Percentiles rank a stretch among this genome's conserved stretches.
Evolutionary conservation across 495 filamentous ascomycete species (phyloP).

Genomic region (Aspergillus ellipticus): DNA sequence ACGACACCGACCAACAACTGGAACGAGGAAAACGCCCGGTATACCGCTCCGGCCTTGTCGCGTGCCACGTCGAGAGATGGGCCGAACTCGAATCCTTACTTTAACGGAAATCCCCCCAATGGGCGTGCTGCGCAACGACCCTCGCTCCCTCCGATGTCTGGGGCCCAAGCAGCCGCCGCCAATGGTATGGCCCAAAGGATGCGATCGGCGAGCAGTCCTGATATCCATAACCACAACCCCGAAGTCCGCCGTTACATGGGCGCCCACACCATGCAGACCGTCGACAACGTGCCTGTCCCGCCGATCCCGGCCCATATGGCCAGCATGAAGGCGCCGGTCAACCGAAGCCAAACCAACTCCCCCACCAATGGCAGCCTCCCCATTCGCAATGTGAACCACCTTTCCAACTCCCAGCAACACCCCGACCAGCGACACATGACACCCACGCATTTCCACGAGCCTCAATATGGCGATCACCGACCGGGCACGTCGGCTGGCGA

Average conservation of each 20-base stretch:
- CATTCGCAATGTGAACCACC: constrained; percentile 28
- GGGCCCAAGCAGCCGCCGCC: constrained; percentile 52
- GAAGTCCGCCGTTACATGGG: constrained; percentile 48
- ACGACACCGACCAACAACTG: constrained; percentile 54
- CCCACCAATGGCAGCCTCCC: constrained; percentile 51
- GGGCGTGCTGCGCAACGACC: constrained; percentile 70
- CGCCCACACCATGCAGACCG: constrained; percentile 59
- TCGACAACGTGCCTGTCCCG: constrained; percentile 63
- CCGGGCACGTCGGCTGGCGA: constrained; percentile 29
- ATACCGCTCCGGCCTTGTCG: constrained; percentile 82
- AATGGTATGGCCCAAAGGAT: constrained; percentile 51
- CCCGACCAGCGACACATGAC: constrained; percentile 19
- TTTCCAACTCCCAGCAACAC: constrained; percentile 23
- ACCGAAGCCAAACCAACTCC: constrained; percentile 65
- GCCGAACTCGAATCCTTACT: constrained; percentile 54
- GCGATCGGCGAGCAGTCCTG: constrained; percentile 68
- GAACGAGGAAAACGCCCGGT: constrained; percentile 69
- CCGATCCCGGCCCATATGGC: constrained; percentile 60
- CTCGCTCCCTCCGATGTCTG: constrained; percentile 74
- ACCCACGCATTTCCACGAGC: constrained; percentile 37
- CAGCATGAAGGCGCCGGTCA: constrained; percentile 56
- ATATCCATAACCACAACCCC: constrained; percentile 55
- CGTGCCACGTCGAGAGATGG: constrained; percentile 78
- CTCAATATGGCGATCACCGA: constrained; percentile 33
- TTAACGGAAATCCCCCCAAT: constrained; percentile 47